phyloP scores from a whole-genome alignment of 257 asterid genomes.

The Verbascum thapsus region DNA sequence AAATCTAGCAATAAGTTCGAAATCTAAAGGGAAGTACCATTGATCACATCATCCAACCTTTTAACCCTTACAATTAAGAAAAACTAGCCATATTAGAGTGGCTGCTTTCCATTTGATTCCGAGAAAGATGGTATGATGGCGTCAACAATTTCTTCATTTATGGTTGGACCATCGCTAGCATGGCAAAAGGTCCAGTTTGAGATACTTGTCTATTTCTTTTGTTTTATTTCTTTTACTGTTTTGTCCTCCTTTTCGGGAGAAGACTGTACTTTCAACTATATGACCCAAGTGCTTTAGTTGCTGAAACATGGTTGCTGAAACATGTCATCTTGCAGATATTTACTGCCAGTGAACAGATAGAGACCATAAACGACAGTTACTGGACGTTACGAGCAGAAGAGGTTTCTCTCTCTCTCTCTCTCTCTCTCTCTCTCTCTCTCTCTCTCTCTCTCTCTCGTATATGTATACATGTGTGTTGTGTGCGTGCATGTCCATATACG shows the following conservation, averaged over 20 bases:
- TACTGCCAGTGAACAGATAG: conserved; percentile 57
- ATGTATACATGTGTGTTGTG: conserved; percentile 16
- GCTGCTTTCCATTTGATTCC: neutral
- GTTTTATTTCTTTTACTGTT: conserved; percentile 20
- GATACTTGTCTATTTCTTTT: neutral
- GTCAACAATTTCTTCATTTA: neutral
- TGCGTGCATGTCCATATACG: neutral
- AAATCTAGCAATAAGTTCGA: neutral
- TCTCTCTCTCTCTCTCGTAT: conserved; percentile 37
- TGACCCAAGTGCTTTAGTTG: conserved; percentile 1
- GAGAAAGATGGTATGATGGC: neutral
- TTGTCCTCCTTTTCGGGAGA: conserved; percentile 19
- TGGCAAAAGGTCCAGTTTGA: no score
- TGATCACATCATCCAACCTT: neutral
- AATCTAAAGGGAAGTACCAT: neutral
- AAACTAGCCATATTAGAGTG: neutral
- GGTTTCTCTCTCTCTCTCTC: conserved; percentile 43
- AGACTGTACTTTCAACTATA: neutral
- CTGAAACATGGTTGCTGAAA: conserved; percentile 25
- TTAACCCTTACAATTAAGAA: neutral
- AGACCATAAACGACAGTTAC: conserved; percentile 58
- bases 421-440: conserved; percentile 34
- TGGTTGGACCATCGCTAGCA: neutral
- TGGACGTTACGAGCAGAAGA: conserved; percentile 68
- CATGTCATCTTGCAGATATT: conserved; percentile 51